These are phyloP conservation scores for Massarina eburnea DNA, from an alignment of 2,329 filamentous ascomycete species.

Conservation along the genomic window DNA sequence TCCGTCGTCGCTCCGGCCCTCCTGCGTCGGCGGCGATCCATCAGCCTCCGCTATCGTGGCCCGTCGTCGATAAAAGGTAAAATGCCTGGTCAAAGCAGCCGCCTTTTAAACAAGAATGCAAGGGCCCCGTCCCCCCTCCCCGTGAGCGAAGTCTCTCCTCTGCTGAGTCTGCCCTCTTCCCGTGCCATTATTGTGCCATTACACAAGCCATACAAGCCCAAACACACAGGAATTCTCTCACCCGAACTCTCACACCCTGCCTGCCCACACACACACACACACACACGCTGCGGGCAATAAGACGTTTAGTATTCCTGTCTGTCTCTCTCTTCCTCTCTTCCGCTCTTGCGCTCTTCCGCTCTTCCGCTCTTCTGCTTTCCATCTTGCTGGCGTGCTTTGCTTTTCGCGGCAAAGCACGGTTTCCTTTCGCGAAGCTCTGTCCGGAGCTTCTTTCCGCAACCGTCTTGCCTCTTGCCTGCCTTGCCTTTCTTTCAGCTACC, in stretches of 20 bases:
- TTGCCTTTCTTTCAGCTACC: conserved; percentile 31
- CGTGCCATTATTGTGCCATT: conserved; percentile 10
- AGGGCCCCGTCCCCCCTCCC: conserved; percentile 33
- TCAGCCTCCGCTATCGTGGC: conserved; percentile 18
- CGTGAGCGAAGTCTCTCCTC: neutral
- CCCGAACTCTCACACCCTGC: too few species aligned
- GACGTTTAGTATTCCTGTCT: conserved; percentile 31
- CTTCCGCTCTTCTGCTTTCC: conserved; percentile 17
- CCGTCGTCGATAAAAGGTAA: conserved; percentile 7
- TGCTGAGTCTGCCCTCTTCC: conserved; percentile 16
- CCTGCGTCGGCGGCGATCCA: conserved; percentile 26
- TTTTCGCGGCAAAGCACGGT: conserved; percentile 34
- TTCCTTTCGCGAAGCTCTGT: conserved; percentile 12
- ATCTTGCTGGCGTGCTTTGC: conserved; percentile 33
- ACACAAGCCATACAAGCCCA: conserved; percentile 12
- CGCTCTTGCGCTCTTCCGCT: conserved; percentile 15
- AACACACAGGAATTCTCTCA: conserved; percentile 17
- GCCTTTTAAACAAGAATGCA: conserved; percentile 36
- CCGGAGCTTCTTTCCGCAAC: conserved; percentile 33
- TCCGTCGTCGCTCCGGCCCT: conserved; percentile 12
- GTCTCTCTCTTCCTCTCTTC: conserved; percentile 25
- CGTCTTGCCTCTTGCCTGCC: conserved; percentile 12
- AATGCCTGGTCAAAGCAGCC: conserved; percentile 28
- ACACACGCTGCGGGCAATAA: conserved; percentile 24
- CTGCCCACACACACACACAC: too few species aligned